Conservation (phyloP, 805 yeast genomes). For the Metschnikowia picachoensis region DNA sequence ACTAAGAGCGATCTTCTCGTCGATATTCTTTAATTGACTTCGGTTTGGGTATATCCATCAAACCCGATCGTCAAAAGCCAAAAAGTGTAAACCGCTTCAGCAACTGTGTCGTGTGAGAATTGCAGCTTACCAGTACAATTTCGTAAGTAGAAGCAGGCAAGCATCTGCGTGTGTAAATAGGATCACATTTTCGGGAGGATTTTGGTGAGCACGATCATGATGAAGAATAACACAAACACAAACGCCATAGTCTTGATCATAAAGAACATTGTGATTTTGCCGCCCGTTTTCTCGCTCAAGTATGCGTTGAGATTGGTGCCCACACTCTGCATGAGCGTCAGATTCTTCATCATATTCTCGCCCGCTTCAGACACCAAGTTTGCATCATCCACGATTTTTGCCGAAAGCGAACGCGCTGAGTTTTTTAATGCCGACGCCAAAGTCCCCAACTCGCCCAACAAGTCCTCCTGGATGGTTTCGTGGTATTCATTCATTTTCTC, state of each 20-base stretch:
- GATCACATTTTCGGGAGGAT: slow-evolving; percentile 33
- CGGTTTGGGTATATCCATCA: too few species aligned
- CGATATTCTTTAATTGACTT: too few species aligned
- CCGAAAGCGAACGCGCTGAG: slow-evolving; percentile 43
- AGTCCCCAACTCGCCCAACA: slow-evolving; percentile 44
- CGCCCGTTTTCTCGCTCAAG: slow-evolving; percentile 37
- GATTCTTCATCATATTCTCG: slow-evolving; percentile 29
- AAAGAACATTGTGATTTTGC: slow-evolving; percentile 37
- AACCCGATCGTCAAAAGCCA: too few species aligned
- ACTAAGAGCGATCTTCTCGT: too few species aligned
- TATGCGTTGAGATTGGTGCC: slow-evolving; percentile 37
- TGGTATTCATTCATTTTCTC: slow-evolving; percentile 34
- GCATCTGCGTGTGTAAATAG: too few species aligned
- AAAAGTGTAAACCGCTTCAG: too few species aligned
- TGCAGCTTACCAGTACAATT: too few species aligned
- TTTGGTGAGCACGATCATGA: slow-evolving; percentile 32
- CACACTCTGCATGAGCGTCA: slow-evolving; percentile 21
- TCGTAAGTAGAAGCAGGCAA: too few species aligned
- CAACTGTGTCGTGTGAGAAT: too few species aligned
- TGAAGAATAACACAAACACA: slow-evolving; percentile 25
- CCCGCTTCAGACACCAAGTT: slow-evolving; percentile 31
- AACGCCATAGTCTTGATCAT: slow-evolving; percentile 29
- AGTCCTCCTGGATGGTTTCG: slow-evolving; percentile 45
- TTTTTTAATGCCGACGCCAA: slow-evolving; percentile 46
- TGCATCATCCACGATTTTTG: slow-evolving; percentile 33